These are phyloP conservation scores for Hortaea werneckii DNA, from an alignment of 2,329 filamentous ascomycete species.

Conservation along the genomic window DNA sequence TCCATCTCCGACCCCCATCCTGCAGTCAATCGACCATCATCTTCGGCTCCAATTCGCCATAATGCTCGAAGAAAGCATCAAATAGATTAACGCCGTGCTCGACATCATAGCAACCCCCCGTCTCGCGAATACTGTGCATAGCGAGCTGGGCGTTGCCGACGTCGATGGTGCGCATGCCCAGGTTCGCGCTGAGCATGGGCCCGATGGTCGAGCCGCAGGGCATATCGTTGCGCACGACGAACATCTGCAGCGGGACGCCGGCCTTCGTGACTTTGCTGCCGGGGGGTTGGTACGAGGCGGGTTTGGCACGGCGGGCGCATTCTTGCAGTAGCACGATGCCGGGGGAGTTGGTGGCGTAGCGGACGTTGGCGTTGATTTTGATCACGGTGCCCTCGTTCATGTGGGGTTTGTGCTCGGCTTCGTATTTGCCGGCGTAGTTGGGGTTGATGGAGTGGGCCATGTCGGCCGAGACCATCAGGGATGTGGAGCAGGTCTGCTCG, in stretches of 20 bases:
- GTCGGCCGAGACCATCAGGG: conserved; percentile 90
- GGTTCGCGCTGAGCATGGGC: conserved; percentile 80
- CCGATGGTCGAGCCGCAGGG: conserved; percentile 94
- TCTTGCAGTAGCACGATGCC: conserved; percentile 90
- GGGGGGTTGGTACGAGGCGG: conserved; percentile 21
- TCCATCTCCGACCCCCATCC: too few relatives aligned
- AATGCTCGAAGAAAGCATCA: conserved; percentile 75
- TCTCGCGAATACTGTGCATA: conserved; percentile 97
- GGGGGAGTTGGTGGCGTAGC: conserved; percentile 92
- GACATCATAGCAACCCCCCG: conserved; percentile 77
- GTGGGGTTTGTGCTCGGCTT: conserved; percentile 77
- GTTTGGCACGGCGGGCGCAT: conserved; percentile 54
- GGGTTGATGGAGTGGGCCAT: conserved; percentile 97
- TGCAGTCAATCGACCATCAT: conserved; percentile 64
- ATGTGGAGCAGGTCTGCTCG: conserved; percentile 83
- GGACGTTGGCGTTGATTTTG: conserved; percentile 96
- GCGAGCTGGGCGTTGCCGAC: conserved; percentile 87
- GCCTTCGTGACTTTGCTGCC: conserved; percentile 22
- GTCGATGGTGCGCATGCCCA: conserved; percentile 83
- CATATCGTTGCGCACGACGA: conserved; percentile 92
- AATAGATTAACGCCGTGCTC: conserved; percentile 79
- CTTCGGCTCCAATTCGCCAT: conserved; percentile 69
- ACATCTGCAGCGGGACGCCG: conserved; percentile 82
- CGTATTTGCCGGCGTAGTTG: conserved; percentile 89
- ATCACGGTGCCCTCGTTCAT: conserved; percentile 97